These are phyloP conservation scores for Dactylonectria estremocensis DNA, from an alignment of 2,329 filamentous ascomycete genomes.

Conservation along the genomic window DNA sequence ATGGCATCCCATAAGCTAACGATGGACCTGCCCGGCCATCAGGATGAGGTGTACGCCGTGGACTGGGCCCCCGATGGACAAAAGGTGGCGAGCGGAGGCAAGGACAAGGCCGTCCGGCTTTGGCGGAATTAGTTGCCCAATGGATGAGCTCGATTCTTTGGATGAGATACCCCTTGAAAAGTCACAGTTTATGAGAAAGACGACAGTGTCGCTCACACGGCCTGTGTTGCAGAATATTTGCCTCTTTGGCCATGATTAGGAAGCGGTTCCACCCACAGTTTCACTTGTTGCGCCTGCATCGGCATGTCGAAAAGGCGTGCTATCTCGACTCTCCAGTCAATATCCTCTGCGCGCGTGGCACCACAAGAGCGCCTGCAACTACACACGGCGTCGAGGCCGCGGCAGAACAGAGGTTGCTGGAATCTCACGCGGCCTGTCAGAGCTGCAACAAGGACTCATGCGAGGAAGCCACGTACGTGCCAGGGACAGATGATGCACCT, in stretches of 20 bases:
- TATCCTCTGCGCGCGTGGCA: constrained; percentile 28
- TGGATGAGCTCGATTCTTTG: constrained; percentile 27
- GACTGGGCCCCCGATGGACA: constrained; percentile 96
- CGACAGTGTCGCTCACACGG: constrained; percentile 31
- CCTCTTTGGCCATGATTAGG: constrained; percentile 30
- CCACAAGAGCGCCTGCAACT: constrained; percentile 31
- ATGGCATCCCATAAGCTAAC: constrained; percentile 87
- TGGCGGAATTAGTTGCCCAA: constrained; percentile 70
- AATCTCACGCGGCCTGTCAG: constrained; percentile 22
- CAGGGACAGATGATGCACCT: constrained; percentile 41
- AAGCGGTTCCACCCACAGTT: constrained; percentile 31
- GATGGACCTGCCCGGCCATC: constrained; percentile 87
- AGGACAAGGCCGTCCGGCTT: constrained; percentile 84
- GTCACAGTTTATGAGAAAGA: constrained; percentile 27
- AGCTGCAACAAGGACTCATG: constrained; percentile 1
- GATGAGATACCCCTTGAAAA: constrained; percentile 43
- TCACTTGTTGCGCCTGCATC: constrained; percentile 18
- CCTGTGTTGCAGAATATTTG: constrained; percentile 22
- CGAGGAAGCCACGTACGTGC: constrained; percentile 23
- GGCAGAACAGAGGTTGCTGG: constrained; percentile 23
- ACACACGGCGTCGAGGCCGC: constrained; percentile 28
- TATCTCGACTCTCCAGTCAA: constrained; percentile 18
- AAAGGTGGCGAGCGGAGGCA: constrained; percentile 90
- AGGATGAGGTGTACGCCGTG: constrained; percentile 93
- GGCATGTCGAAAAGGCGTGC: constrained; percentile 11